phyloP scores from a whole-genome alignment of 176 grass and related monocot species.

The Rhynchospora tenuis region DNA sequence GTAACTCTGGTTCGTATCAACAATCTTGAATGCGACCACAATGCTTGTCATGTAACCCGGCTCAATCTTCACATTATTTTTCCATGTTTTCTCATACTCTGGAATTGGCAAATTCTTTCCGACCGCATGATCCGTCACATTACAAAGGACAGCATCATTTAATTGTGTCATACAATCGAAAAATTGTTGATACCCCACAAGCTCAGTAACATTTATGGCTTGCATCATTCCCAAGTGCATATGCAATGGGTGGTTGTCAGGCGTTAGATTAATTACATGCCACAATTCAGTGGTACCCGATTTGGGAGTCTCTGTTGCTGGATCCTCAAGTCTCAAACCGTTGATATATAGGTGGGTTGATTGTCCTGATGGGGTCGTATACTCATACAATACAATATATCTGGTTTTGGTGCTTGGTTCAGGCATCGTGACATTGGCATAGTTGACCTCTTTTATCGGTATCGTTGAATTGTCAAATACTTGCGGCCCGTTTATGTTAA shows the following conservation, averaged over 20 bases:
- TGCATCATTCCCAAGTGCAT: conserved; percentile 56
- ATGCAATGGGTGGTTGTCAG: conserved; percentile 74
- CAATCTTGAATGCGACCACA: conserved; percentile 54
- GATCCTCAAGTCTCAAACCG: conserved; percentile 52
- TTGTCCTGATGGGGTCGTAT: background rate
- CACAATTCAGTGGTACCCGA: conserved; percentile 53
- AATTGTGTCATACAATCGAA: conserved; percentile 35
- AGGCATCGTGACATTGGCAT: background rate
- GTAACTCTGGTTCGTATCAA: conserved; percentile 40
- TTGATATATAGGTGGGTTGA: conserved; percentile 73
- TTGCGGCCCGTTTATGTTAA: background rate
- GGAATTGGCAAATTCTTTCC: conserved; percentile 28
- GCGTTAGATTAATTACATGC: conserved; percentile 78
- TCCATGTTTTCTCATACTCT: conserved; percentile 72
- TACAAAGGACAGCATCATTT: conserved; percentile 48
- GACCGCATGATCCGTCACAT: conserved; percentile 37
- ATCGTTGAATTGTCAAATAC: conserved; percentile 19
- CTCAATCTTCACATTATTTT: conserved; percentile 61
- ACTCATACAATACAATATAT: conserved; percentile 23
- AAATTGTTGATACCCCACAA: conserved; percentile 23
- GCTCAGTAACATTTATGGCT: conserved; percentile 26
- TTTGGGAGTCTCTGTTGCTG: conserved; percentile 59
- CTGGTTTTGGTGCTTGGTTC: conserved; percentile 18
- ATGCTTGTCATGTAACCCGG: conserved; percentile 56
- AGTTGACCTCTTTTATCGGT: conserved; percentile 10